These are phyloP conservation scores for Glycyrrhiza uralensis DNA, from an alignment of 306 rosid species.

Conservation along the genomic window DNA sequence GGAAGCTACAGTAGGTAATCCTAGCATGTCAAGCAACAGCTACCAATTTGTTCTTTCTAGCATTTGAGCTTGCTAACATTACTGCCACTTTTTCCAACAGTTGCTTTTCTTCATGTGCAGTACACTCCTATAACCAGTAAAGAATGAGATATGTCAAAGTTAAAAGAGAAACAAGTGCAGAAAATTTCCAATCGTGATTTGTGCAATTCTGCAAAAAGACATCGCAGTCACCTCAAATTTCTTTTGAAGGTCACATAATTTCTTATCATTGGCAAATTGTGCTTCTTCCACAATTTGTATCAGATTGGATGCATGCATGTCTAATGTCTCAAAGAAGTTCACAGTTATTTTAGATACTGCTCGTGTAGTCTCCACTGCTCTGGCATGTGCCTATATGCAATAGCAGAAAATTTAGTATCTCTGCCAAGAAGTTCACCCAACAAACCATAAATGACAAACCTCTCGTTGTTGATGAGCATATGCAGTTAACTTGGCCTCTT, in stretches of 20 bases:
- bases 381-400: conserved; percentile 75
- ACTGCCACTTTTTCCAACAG: conserved; percentile 89
- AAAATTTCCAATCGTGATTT: neutral
- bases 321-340: conserved; percentile 78
- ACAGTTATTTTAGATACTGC: conserved; percentile 81
- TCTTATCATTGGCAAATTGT: conserved; percentile 67
- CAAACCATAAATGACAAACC: conserved; percentile 43
- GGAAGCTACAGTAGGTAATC: neutral
- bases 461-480: conserved; percentile 88
- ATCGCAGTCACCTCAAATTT: conserved; percentile 80
- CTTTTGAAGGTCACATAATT: conserved; percentile 79
- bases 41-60: conserved; percentile 95
- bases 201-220: neutral
- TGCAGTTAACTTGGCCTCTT: conserved; percentile 77
- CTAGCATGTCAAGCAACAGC: conserved; percentile 13
- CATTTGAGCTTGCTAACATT: conserved; percentile 82
- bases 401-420: conserved; percentile 23
- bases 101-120: conserved; percentile 90
- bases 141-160: neutral
- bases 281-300: conserved; percentile 83
- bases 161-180: neutral
- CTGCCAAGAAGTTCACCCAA: neutral
- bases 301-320: conserved; percentile 76
- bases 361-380: conserved; percentile 89
- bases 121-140: conserved; percentile 63